Evolutionary conservation across 345 rosid species (phyloP).

Genomic region (Heritiera littoralis): DNA sequence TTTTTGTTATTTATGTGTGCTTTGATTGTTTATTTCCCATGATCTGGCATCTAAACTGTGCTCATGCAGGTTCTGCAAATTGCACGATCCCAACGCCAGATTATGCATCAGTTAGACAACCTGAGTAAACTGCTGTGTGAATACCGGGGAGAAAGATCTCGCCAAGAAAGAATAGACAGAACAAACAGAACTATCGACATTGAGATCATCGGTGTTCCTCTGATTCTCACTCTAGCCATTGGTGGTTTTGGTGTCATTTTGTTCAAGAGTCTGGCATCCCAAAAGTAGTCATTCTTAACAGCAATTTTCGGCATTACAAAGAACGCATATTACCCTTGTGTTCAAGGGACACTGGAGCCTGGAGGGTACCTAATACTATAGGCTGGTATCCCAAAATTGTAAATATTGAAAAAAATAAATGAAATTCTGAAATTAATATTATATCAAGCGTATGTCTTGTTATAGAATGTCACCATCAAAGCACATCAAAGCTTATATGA

Average conservation of each 20-base stretch:
- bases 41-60: neutral
- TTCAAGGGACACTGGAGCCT: neutral
- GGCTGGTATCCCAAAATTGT: neutral
- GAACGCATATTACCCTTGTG: too few relatives aligned
- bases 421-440: neutral
- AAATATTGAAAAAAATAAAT: slow-evolving; percentile 7
- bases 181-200: slow-evolving; percentile 35
- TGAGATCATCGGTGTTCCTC: slow-evolving; percentile 42
- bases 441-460: neutral
- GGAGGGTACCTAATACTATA: neutral
- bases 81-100: slow-evolving; percentile 81
- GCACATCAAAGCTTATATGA: neutral
- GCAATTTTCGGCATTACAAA: neutral
- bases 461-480: slow-evolving; percentile 6
- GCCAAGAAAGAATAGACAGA: slow-evolving; percentile 47
- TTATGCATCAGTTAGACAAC: slow-evolving; percentile 82
- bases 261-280: slow-evolving; percentile 37
- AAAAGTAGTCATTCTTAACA: slow-evolving; percentile 28
- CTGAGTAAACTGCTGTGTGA: slow-evolving; percentile 76
- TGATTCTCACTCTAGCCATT: slow-evolving; percentile 60
- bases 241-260: slow-evolving; percentile 62
- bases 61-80: slow-evolving; percentile 54
- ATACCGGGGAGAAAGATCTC: slow-evolving; percentile 61
- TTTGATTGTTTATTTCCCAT: neutral
- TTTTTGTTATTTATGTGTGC: neutral